Percentiles rank a stretch among this genome's conserved stretches.
Evolutionary conservation across 2,329 filamentous ascomycete species (phyloP).

Genomic region (Aschersonia sp.): DNA sequence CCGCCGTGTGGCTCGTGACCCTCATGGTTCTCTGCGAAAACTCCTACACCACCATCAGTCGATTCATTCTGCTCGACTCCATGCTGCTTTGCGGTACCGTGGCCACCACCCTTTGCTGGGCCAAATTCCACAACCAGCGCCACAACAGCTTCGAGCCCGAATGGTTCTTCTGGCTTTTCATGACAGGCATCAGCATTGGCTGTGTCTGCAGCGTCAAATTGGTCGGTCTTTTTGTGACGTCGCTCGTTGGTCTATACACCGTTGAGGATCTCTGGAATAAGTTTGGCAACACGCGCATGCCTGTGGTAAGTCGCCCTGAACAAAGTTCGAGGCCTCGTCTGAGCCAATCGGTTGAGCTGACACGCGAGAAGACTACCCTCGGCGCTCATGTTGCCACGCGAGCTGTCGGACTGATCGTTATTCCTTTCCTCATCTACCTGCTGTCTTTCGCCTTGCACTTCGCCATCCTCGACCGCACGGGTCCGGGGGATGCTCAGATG

Average conservation of each 20-base stretch:
- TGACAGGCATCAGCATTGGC: slow-evolving; percentile 90
- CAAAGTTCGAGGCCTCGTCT: slow-evolving; percentile 2
- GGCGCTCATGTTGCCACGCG: slow-evolving; percentile 67
- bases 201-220: slow-evolving; percentile 98
- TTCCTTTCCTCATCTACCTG: slow-evolving; percentile 85
- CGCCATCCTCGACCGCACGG: slow-evolving; percentile 79
- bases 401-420: slow-evolving; percentile 72
- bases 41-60: slow-evolving; percentile 96
- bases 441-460: slow-evolving; percentile 95
- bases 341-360: not conserved
- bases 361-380: slow-evolving; percentile 36
- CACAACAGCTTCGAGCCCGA: slow-evolving; percentile 74
- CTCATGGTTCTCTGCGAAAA: slow-evolving; percentile 98
- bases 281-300: slow-evolving; percentile 89
- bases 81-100: slow-evolving; percentile 99
- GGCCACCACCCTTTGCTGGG: slow-evolving; percentile 91
- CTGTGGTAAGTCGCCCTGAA: slow-evolving; percentile 40
- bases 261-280: slow-evolving; percentile 96
- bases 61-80: slow-evolving; percentile 94
- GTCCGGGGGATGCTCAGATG: slow-evolving; percentile 98
- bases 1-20: slow-evolving; percentile 87
- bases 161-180: slow-evolving; percentile 89
- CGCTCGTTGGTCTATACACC: slow-evolving; percentile 89
- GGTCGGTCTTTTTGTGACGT: slow-evolving; percentile 90
- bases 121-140: slow-evolving; percentile 84